phyloP scores from a whole-genome alignment of 2,329 filamentous ascomycete species.

The Exophiala aquamarina region DNA sequence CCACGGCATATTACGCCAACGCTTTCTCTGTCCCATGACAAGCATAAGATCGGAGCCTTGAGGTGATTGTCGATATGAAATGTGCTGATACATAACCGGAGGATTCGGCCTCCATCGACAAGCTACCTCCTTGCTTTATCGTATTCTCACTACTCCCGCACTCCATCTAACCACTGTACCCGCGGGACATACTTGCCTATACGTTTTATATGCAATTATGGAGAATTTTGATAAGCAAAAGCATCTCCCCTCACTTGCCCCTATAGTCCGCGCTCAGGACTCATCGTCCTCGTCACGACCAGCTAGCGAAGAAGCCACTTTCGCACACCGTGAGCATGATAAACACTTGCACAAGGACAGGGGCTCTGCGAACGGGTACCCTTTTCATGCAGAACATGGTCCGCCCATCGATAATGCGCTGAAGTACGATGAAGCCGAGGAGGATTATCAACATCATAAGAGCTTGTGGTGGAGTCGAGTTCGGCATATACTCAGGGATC shows the following conservation, averaged over 20 bases:
- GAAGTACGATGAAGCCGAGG: constrained; percentile 24
- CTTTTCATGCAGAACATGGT: constrained; percentile 26
- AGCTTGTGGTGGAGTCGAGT: constrained; percentile 51
- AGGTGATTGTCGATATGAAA: no score
- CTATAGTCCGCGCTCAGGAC: constrained; percentile 8
- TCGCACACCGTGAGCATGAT: constrained; percentile 18
- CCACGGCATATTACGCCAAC: no score
- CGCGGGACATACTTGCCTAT: neutral
- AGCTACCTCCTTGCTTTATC: no score
- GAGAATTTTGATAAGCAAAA: constrained; percentile 14
- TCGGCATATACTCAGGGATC: constrained; percentile 51
- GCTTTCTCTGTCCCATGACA: no score
- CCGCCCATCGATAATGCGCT: constrained; percentile 29
- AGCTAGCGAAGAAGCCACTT: constrained; percentile 21
- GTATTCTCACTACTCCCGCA: no score
- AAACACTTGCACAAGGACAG: neutral
- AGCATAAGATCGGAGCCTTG: no score
- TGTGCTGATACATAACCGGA: no score
- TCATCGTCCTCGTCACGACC: constrained; percentile 18
- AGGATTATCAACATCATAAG: constrained; percentile 33
- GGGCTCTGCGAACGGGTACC: constrained; percentile 4
- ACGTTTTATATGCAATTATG: constrained; percentile 5
- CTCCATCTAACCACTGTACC: no score
- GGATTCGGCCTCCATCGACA: no score
- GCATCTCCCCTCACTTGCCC: constrained; percentile 3